A percentile compares a stretch with the other conserved stretches of the same genome.
Evolutionary conservation across 441 rosid species (phyloP).

Genomic region (Gossypium davidsonii): DNA sequence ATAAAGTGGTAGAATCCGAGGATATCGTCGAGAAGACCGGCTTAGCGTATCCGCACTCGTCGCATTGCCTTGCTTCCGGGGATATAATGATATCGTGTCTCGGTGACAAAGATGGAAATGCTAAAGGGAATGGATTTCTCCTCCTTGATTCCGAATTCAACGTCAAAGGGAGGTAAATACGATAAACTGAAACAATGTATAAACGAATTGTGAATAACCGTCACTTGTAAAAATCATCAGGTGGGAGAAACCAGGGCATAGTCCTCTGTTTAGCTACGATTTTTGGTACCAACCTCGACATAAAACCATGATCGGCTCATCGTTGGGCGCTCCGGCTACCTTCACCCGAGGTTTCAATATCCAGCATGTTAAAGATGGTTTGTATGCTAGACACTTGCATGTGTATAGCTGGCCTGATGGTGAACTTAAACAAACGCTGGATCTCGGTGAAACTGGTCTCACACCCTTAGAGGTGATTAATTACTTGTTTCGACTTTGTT

Average conservation of each 20-base stretch:
- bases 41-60: constrained; percentile 79
- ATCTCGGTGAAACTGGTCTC: constrained; percentile 75
- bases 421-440: constrained; percentile 75
- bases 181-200: neutral
- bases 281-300: constrained; percentile 93
- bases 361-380: constrained; percentile 73
- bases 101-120: constrained; percentile 82
- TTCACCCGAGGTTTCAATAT: constrained; percentile 68
- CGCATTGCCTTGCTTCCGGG: constrained; percentile 88
- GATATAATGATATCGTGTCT: constrained; percentile 79
- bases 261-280: constrained; percentile 79
- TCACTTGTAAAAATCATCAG: constrained; percentile 22
- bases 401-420: constrained; percentile 86
- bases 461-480: constrained; percentile 62
- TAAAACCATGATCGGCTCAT: constrained; percentile 82
- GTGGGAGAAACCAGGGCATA: constrained; percentile 89
- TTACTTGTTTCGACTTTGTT: neutral
- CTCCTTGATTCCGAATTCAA: constrained; percentile 80
- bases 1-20: constrained; percentile 68
- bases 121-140: constrained; percentile 82
- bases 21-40: constrained; percentile 68
- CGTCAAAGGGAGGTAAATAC: constrained; percentile 61
- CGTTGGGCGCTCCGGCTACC: constrained; percentile 92
- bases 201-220: neutral
- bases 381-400: constrained; percentile 70